A percentile compares a stretch with the other conserved stretches of the same genome.
Evolutionary conservation across 164 flowering plant genomes (phyloP).

Genomic region (Sextonia rubra): DNA sequence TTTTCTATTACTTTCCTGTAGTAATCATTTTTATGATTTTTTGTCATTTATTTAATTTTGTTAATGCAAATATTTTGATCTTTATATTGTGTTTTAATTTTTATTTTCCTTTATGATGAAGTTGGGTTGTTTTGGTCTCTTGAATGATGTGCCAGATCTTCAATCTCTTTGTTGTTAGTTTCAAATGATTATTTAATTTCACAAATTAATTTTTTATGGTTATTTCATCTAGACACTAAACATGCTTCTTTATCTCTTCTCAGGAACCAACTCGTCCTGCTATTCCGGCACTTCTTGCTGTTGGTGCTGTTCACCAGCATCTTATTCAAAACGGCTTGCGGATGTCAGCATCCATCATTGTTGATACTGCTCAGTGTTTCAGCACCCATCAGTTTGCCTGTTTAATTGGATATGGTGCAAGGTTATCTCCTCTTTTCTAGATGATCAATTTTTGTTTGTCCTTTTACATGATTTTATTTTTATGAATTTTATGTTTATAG

Average conservation of each 20-base stretch:
- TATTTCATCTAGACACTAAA: too few relatives aligned
- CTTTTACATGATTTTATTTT: not conserved
- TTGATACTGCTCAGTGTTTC: constrained; percentile 99
- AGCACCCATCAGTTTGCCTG: constrained; percentile 99
- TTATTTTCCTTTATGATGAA: too few relatives aligned
- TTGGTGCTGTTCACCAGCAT: constrained; percentile 99
- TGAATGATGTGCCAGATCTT: too few relatives aligned
- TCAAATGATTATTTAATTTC: not conserved
- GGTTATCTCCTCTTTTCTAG: constrained; percentile 36
- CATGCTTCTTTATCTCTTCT: constrained; percentile 5
- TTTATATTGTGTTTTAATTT: too few relatives aligned
- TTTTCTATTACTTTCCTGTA: too few relatives aligned
- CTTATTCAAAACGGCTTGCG: constrained; percentile 96
- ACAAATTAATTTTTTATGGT: too few relatives aligned
- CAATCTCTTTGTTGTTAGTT: not conserved
- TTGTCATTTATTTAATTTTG: too few relatives aligned
- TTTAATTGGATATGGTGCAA: constrained; percentile 99
- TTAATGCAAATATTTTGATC: too few relatives aligned
- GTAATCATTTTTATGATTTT: too few relatives aligned
- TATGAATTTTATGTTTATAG: not conserved
- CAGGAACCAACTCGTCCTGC: constrained; percentile 98
- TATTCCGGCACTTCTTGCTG: constrained; percentile 96
- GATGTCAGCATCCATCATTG: constrained; percentile 88
- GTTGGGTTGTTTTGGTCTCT: too few relatives aligned
- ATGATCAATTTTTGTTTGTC: not conserved